A percentile compares a stretch with the other conserved stretches of the same genome.
Conservation (phyloP, 2,329 filamentous ascomycete species). For the Penicillium palitans region DNA sequence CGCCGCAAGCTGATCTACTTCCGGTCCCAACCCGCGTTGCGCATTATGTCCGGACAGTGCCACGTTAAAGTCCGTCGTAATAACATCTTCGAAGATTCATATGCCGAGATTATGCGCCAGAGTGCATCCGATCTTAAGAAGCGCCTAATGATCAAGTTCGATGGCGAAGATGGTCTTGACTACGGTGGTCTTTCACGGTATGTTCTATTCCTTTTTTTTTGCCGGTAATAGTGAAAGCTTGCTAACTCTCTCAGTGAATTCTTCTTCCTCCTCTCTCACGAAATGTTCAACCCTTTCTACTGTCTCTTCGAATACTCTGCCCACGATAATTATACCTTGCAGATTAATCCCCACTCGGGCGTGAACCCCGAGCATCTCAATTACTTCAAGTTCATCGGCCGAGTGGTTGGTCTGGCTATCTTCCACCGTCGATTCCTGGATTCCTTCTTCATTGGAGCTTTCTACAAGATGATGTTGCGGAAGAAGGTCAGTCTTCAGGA, state of each 20-base stretch:
- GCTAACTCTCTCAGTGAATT: slow-evolving; percentile 69
- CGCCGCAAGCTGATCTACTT: slow-evolving; percentile 98
- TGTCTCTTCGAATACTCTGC: slow-evolving; percentile 99
- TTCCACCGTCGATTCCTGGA: slow-evolving; percentile 98
- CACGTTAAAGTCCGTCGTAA: slow-evolving; percentile 96
- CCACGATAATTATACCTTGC: slow-evolving; percentile 99
- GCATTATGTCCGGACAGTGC: slow-evolving; percentile 93
- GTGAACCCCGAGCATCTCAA: slow-evolving; percentile 99
- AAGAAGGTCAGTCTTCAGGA: slow-evolving; percentile 90
- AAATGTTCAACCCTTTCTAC: slow-evolving; percentile 99
- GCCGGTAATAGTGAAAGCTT: background rate
- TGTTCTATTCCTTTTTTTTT: slow-evolving; percentile 20
- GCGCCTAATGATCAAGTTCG: slow-evolving; percentile 98
- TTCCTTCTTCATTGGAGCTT: slow-evolving; percentile 97
- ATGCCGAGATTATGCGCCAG: slow-evolving; percentile 96
- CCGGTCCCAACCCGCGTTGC: slow-evolving; percentile 92
- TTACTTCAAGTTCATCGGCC: slow-evolving; percentile 99
- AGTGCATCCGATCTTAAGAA: slow-evolving; percentile 97
- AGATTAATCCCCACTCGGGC: slow-evolving; percentile 98
- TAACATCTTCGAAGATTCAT: slow-evolving; percentile 98
- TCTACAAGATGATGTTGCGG: slow-evolving; percentile 98
- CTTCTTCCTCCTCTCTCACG: slow-evolving; percentile 97
- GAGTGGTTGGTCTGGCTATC: slow-evolving; percentile 93
- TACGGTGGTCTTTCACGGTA: slow-evolving; percentile 90
- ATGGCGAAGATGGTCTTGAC: slow-evolving; percentile 95